Evolutionary conservation across 352 stramenopile genomes (phyloP), one percentile per base, ranked within the genome.

Genomic region (Pythium coloratum): DNA sequence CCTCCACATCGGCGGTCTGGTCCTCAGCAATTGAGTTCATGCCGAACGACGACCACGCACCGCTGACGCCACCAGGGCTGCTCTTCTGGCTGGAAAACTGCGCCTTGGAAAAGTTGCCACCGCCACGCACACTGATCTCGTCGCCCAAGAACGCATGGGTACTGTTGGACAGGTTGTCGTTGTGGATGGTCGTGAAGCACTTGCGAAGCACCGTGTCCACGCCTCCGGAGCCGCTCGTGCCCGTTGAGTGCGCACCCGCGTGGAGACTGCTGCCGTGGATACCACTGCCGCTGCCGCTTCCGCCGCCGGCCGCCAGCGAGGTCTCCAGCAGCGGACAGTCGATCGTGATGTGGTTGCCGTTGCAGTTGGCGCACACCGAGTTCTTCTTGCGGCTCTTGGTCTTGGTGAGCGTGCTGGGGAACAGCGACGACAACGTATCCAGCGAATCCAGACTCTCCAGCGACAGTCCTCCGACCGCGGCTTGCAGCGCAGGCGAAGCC

Each of bases 161-260:
- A 64, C 85, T 94, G 72, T 95, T 95, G 18, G 81, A 81, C 53
- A 90, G 73, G 58, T 92, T 92, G 70, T 90, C 84, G 62, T 95
- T 95, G 72, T 95, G 87, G 46, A 93, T 88, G 8, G 84, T 93
- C 36, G 87, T 95, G 62, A 90, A 95, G 66, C 82, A 91, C 64
- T 94, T 95, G 51, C 87, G 84, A n/a, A 95, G 72, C 54, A 90
- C 78, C 33, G 85, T 92, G 60, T 92, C 87, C 10, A 92, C 81
- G 30, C 64, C 56, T 12, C 64, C 57, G 13, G 24, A 40, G 9
- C 33, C 32, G 55, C 26, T 32, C 59, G 49, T 46, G 51, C 66
- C 36, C 58, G 33, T 16, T 42, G 28, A 18, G 10, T 58, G 59
- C 33, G 78, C 53, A 0, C 80, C 46, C 26, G 59, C 44, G 12